Conservation (phyloP, 2,329 filamentous ascomycete species). For the Calonectria henricotiae region DNA sequence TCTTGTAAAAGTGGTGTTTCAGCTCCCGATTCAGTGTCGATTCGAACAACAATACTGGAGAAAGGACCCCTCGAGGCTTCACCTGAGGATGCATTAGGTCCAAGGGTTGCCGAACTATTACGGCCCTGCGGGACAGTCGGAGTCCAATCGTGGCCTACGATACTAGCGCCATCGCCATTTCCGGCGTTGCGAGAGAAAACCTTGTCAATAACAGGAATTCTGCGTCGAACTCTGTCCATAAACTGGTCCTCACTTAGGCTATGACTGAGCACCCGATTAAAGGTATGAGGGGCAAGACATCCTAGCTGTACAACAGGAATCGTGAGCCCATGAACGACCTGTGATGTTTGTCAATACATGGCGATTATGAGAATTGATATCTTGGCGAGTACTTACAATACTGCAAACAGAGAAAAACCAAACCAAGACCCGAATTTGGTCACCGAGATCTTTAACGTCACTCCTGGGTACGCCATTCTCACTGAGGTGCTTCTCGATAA, state of each 20-base stretch:
- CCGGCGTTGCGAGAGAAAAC: not conserved
- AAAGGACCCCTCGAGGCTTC: not conserved
- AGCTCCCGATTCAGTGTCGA: not conserved
- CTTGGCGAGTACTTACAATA: constrained; percentile 73
- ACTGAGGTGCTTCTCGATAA: constrained; percentile 69
- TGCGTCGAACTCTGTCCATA: no score
- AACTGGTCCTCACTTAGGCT: constrained; percentile 40
- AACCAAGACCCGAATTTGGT: constrained; percentile 80
- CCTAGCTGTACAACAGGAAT: constrained; percentile 83
- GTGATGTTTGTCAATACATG: not conserved
- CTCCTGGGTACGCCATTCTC: constrained; percentile 74
- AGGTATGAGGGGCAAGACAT: constrained; percentile 74
- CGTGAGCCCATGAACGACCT: constrained; percentile 84
- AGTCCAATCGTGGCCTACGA: not conserved
- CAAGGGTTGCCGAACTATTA: not conserved
- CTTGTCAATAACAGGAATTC: not conserved
- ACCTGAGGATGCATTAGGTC: not conserved
- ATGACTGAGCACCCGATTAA: constrained; percentile 60
- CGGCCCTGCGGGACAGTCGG: not conserved
- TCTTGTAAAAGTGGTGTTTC: not conserved
- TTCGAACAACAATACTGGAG: not conserved
- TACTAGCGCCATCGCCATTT: not conserved
- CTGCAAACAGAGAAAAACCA: constrained; percentile 91
- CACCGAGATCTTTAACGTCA: constrained; percentile 77
- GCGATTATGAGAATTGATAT: accelerated